A percentile compares a stretch with the other conserved stretches of the same genome.
phyloP scores from a whole-genome alignment of 2,329 filamentous ascomycete species.

The Xylaria sp. region DNA sequence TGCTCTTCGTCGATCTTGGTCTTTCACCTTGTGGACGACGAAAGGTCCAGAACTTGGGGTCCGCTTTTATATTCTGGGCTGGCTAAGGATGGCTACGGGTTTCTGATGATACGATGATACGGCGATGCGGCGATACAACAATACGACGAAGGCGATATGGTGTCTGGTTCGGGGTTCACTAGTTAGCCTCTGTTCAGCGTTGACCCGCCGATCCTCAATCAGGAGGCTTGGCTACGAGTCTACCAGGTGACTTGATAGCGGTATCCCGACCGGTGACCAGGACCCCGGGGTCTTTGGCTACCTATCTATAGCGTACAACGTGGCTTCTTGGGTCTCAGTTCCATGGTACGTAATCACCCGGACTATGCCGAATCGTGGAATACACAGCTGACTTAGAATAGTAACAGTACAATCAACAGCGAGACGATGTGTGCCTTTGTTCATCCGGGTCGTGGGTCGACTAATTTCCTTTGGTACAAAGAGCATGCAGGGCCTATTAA shows the following conservation, averaged over 20 bases:
- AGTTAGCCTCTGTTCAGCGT: slow-evolving; percentile 3
- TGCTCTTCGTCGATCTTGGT: too few species aligned
- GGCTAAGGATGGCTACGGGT: not conserved
- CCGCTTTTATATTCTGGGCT: slow-evolving; percentile 1
- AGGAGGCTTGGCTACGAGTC: not conserved
- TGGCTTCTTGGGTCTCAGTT: not conserved
- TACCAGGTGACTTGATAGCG: not conserved
- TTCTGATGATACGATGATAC: too few species aligned
- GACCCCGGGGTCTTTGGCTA: not conserved
- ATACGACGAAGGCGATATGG: not conserved
- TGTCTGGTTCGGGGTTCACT: not conserved
- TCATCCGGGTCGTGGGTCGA: not conserved
- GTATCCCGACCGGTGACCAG: not conserved
- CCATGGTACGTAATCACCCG: slow-evolving; percentile 9
- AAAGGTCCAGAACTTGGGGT: not conserved
- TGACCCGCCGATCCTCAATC: slow-evolving; percentile 3
- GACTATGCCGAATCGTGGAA: not conserved
- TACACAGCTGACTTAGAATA: not conserved
- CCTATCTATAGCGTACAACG: not conserved
- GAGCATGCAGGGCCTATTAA: not conserved
- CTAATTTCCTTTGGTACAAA: not conserved
- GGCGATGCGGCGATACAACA: too few species aligned
- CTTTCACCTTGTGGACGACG: too few species aligned
- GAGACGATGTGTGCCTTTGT: not conserved
- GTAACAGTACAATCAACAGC: not conserved